These are phyloP conservation scores for Candida michaelii DNA, from an alignment of 805 yeast genomes.

Conservation along the genomic window DNA sequence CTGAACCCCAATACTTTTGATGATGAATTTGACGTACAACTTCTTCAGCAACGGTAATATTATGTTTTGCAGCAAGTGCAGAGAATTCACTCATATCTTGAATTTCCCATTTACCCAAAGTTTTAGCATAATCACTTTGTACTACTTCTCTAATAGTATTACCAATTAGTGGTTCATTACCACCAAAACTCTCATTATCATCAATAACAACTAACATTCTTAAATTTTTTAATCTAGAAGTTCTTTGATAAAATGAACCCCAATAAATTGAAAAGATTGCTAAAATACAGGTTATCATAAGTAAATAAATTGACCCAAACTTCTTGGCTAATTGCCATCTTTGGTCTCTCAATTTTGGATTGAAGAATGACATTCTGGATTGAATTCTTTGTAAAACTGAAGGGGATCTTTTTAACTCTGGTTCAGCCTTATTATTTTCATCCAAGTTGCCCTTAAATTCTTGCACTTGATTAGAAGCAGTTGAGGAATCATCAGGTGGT, in stretches of 20 bases:
- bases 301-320: conserved; percentile 22
- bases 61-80: conserved; percentile 26
- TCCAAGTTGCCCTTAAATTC: neutral
- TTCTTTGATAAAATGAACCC: conserved; percentile 38
- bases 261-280: conserved; percentile 40
- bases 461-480: neutral
- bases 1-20: conserved; percentile 63
- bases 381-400: conserved; percentile 25
- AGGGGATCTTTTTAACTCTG: conserved; percentile 12
- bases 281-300: conserved; percentile 35
- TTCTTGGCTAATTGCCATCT: conserved; percentile 20
- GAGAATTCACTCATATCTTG: conserved; percentile 27
- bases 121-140: conserved; percentile 24
- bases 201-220: conserved; percentile 38
- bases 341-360: conserved; percentile 20
- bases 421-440: conserved; percentile 1
- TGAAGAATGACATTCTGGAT: conserved; percentile 32
- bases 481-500: neutral
- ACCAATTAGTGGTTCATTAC: conserved; percentile 50
- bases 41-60: conserved; percentile 34
- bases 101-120: conserved; percentile 38
- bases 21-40: conserved; percentile 47
- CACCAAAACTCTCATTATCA: conserved; percentile 22
- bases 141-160: conserved; percentile 32
- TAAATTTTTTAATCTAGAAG: conserved; percentile 30